These are phyloP conservation scores for Cordyceps javanica DNA, from an alignment of 2,329 filamentous ascomycete genomes.

Conservation along the genomic window DNA sequence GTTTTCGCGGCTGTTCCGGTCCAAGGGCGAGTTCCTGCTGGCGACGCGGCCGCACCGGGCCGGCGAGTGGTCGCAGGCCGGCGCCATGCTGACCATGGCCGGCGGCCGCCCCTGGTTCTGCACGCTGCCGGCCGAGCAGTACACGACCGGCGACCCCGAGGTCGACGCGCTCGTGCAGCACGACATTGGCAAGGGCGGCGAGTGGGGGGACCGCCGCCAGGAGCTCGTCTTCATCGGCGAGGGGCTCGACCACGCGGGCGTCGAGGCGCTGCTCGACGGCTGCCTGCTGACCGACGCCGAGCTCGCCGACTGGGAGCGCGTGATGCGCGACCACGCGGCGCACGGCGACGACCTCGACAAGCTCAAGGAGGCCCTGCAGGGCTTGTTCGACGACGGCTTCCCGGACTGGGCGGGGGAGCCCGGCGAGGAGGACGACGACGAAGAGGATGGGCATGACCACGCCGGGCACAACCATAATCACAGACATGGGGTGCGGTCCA, in stretches of 20 bases:
- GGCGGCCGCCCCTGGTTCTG: conserved; percentile 55
- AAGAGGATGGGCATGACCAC: conserved; percentile 29
- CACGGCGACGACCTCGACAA: conserved; percentile 18
- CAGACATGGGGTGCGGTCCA: conserved; percentile 8
- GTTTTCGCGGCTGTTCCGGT: conserved; percentile 52
- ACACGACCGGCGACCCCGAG: conserved; percentile 40
- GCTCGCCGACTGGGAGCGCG: conserved; percentile 44
- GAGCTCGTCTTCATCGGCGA: conserved; percentile 72
- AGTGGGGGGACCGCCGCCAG: conserved; percentile 65
- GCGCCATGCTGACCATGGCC: conserved; percentile 55
- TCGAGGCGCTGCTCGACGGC: conserved; percentile 49
- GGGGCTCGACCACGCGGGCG: conserved; percentile 44
- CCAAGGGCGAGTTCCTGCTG: conserved; percentile 56
- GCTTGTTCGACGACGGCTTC: conserved; percentile 53
- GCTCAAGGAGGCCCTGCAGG: conserved; percentile 40
- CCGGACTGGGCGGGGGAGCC: conserved; percentile 50
- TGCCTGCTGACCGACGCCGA: conserved; percentile 59
- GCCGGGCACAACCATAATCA: conserved; percentile 16
- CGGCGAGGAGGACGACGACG: conserved; percentile 35
- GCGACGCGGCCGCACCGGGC: conserved; percentile 49
- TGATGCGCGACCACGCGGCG: conserved; percentile 40
- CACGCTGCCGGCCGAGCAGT: conserved; percentile 46
- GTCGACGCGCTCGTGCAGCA: conserved; percentile 43
- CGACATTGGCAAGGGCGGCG: conserved; percentile 46
- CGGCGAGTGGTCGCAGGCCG: conserved; percentile 59